A percentile compares a stretch with the other conserved stretches of the same genome.
phyloP scores from a whole-genome alignment of 225 moss, liverwort and hornwort genomes.

The Takakia lepidozioides region DNA sequence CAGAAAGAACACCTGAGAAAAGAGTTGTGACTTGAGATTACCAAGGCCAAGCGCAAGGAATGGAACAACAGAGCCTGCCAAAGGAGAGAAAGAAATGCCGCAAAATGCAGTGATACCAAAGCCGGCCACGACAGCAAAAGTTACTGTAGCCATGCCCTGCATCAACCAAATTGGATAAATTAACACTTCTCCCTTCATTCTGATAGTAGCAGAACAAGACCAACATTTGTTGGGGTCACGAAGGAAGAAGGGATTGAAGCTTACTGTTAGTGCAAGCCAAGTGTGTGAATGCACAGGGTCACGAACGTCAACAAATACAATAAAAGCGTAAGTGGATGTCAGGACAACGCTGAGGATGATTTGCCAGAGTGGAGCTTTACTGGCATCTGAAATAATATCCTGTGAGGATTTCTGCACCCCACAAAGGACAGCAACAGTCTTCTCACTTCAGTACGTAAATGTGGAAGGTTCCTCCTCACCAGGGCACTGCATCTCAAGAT shows the following conservation, averaged over 20 bases:
- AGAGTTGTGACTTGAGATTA: no score
- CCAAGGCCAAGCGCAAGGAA: slow-evolving; percentile 90
- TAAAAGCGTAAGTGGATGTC: slow-evolving; percentile 54
- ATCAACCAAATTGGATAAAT: slow-evolving; percentile 1
- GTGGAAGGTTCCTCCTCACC: no score
- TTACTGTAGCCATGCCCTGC: slow-evolving; percentile 83
- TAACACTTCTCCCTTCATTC: no score
- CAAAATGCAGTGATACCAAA: slow-evolving; percentile 73
- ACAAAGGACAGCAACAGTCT: not conserved
- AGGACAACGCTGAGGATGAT: slow-evolving; percentile 63
- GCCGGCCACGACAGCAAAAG: slow-evolving; percentile 69
- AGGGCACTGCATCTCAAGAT: no score
- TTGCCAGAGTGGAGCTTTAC: slow-evolving; percentile 75
- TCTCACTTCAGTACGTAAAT: not conserved
- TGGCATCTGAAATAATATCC: slow-evolving; percentile 81
- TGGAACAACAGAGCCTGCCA: slow-evolving; percentile 91
- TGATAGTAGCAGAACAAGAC: not conserved
- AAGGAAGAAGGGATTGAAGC: not conserved
- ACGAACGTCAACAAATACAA: slow-evolving; percentile 68
- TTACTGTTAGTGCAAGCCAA: slow-evolving; percentile 66
- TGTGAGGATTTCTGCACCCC: slow-evolving; percentile 63
- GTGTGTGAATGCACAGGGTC: slow-evolving; percentile 84
- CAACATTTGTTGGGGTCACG: not conserved
- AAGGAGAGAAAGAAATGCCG: slow-evolving; percentile 77
- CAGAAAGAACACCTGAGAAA: no score